phyloP scores from a whole-genome alignment of 75 land plant genomes.

The Azolla pinnata region DNA sequence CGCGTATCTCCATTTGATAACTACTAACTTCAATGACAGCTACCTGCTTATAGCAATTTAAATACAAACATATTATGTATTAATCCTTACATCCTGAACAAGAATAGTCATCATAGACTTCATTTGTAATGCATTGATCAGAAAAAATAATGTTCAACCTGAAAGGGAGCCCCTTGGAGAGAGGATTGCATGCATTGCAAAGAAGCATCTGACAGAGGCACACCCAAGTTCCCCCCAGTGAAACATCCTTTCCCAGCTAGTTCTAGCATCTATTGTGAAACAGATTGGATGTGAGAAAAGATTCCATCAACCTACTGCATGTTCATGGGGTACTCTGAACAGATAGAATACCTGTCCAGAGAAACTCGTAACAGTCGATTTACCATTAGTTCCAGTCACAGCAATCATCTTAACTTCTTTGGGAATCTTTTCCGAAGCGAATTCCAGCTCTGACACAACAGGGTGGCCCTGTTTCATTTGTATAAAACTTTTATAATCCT shows the following conservation, averaged over 20 bases:
- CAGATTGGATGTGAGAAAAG: no score
- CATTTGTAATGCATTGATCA: no score
- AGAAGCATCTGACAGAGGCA: conserved; percentile 52
- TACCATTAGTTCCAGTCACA: conserved; percentile 67
- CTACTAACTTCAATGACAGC: conserved; percentile 74
- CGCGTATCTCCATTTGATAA: conserved; percentile 62
- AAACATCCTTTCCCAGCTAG: conserved; percentile 42
- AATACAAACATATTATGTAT: no score
- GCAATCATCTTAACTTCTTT: conserved; percentile 37
- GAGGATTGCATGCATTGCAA: conserved; percentile 32
- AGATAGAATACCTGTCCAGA: conserved; percentile 43
- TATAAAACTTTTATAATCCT: no score
- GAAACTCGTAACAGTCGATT: conserved; percentile 55
- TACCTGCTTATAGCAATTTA: conserved; percentile 37
- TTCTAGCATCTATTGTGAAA: conserved; percentile 41
- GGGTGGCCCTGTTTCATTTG: conserved; percentile 46
- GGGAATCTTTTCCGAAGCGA: conserved; percentile 56
- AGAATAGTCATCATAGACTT: conserved; percentile 4
- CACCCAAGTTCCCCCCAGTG: conserved; percentile 65
- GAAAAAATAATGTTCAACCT: conserved; percentile 15
- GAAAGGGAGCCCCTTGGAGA: conserved; percentile 21
- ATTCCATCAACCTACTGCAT: no score
- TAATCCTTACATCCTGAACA: no score
- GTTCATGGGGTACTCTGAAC: no score
- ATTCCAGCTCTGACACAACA: conserved; percentile 55